phyloP scores from a whole-genome alignment of 202 grass and related monocot species.

The Brachypodium distachyon region DNA sequence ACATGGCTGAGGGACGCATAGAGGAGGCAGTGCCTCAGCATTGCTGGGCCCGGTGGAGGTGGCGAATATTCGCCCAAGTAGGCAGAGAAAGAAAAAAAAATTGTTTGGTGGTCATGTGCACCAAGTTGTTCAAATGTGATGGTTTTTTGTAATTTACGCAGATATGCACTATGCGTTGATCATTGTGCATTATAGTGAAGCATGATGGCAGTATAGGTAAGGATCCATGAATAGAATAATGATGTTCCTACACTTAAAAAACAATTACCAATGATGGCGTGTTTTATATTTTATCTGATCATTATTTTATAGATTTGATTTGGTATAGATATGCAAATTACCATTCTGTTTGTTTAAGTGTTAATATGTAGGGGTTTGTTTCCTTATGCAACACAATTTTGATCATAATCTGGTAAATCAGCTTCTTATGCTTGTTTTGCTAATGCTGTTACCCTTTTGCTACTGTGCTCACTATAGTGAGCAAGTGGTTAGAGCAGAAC shows the following conservation, averaged over 20 bases:
- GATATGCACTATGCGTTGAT: no score
- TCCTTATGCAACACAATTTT: not conserved
- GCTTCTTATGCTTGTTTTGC: not conserved
- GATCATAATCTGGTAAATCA: not conserved
- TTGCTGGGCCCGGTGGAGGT: no score
- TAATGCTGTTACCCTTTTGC: conserved; percentile 29
- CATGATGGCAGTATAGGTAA: not conserved
- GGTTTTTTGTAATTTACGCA: no score
- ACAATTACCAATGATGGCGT: not conserved
- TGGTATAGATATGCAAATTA: no score
- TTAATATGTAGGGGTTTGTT: not conserved
- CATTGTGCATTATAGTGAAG: not conserved
- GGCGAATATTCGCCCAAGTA: no score
- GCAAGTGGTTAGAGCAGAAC: conserved; percentile 27
- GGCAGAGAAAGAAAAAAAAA: no score
- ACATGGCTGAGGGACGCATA: no score
- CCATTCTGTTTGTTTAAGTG: not conserved
- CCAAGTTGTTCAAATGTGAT: no score
- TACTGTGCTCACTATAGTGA: conserved; percentile 22
- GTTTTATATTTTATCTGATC: not conserved
- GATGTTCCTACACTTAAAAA: not conserved
- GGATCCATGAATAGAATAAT: not conserved
- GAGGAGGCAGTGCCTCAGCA: no score
- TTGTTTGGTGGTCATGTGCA: no score
- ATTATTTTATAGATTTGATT: not conserved